Evolutionary conservation across 2,329 filamentous ascomycete genomes (phyloP).

Genomic region (Paramyrothecium sp.): DNA sequence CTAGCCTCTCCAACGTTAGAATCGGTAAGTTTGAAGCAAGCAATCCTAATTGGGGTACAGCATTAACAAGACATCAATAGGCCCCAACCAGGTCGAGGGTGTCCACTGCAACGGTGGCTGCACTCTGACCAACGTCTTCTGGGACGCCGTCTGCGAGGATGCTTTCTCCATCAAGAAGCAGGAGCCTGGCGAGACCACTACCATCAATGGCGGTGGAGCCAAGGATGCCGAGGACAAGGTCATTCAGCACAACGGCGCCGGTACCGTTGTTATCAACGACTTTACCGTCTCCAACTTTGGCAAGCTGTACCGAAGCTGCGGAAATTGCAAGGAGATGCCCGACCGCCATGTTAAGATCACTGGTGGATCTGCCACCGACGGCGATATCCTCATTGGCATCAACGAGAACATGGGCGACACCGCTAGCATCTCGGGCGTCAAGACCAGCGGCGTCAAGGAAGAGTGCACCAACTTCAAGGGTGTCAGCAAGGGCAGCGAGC

Average conservation of each 20-base stretch:
- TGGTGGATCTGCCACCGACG: constrained; percentile 33
- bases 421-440: constrained; percentile 19
- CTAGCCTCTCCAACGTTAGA: constrained; percentile 44
- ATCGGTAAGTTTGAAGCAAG: constrained; percentile 28
- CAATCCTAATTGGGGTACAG: no score
- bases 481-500: constrained; percentile 20
- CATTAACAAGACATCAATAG: constrained; percentile 2
- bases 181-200: constrained; percentile 21
- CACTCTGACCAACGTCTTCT: constrained; percentile 45
- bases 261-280: constrained; percentile 37
- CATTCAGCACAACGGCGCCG: constrained; percentile 45
- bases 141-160: constrained; percentile 46
- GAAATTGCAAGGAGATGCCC: constrained; percentile 35
- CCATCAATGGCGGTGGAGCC: constrained; percentile 45
- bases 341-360: constrained; percentile 43
- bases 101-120: constrained; percentile 44
- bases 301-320: constrained; percentile 48
- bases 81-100: constrained; percentile 40
- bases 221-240: constrained; percentile 44
- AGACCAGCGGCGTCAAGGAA: constrained; percentile 13
- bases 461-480: constrained; percentile 19
- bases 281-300: constrained; percentile 44
- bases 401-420: constrained; percentile 38
- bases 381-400: constrained; percentile 38
- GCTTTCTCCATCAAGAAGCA: constrained; percentile 32